These are phyloP conservation scores for Amanita inopinata DNA, from an alignment of 768 basidiomycete genomes.

Conservation along the genomic window DNA sequence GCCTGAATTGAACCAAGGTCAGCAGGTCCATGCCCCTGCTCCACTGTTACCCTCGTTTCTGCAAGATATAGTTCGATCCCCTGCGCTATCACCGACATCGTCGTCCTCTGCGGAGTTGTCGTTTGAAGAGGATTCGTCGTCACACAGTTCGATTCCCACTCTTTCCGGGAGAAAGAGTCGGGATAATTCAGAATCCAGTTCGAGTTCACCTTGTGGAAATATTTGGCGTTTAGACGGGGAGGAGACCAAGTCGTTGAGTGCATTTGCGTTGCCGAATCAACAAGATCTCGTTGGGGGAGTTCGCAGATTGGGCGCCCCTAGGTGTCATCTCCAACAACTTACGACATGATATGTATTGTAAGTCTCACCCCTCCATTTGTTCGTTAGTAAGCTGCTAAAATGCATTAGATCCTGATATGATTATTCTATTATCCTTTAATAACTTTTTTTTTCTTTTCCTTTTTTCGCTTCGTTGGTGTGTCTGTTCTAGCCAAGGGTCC, in stretches of 20 bases:
- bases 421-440: neutral
- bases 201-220: constrained; percentile 32
- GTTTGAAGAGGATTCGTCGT: constrained; percentile 46
- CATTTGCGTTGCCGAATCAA: constrained; percentile 37
- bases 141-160: constrained; percentile 17
- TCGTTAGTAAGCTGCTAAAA: too few relatives aligned
- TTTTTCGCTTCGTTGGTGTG: neutral
- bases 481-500: constrained; percentile 1
- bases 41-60: constrained; percentile 70
- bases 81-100: constrained; percentile 54
- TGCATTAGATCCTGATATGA: too few relatives aligned
- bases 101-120: constrained; percentile 60
- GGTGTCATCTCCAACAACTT: neutral
- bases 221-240: constrained; percentile 72
- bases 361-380: constrained; percentile 4
- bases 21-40: constrained; percentile 28
- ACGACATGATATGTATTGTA: neutral
- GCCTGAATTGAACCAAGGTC: constrained; percentile 18
- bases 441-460: constrained; percentile 3
- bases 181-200: constrained; percentile 14
- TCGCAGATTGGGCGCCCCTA: constrained; percentile 23
- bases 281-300: constrained; percentile 26
- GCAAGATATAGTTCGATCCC: constrained; percentile 64
- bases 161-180: constrained; percentile 13
- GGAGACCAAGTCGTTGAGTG: constrained; percentile 48